Base-by-base conservation (phyloP, 441 rosid genomes). In the Capsella rubella region DNA sequence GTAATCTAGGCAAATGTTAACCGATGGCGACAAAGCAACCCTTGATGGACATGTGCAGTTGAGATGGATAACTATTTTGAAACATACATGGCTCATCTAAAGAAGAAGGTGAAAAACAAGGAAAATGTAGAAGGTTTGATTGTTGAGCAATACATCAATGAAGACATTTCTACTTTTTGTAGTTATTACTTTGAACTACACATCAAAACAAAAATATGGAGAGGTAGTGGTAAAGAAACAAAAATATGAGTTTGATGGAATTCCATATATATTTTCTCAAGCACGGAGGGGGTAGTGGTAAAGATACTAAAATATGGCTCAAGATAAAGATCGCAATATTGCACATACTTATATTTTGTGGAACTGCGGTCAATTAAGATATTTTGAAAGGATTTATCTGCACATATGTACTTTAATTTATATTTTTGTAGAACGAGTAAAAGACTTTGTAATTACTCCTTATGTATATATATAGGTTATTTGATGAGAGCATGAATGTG, bases 71-170 rank as follows among this genome's bases (percentile, higher is more conserved):
- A 65, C 34, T 34, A 8, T 34, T 65, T 65, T 1, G 58, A 65
- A 21, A 0, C 58, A 15, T 65, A 65, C n/a, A 64, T 47, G 18
- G 31, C 18, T 1, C 34, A 65, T 25, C 8, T 65, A 1, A 47
- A 64, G 12, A 47, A 49, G 13, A 64, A 64, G 2, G 25, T 64
- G 0, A 34, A 65, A 65, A 50, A 32, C 11, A 65, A 65, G 9
- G 35, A 25, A 21, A 18, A 51, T 21, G 69, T 65, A 21, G 35
- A 51, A 35, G 47, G 49, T 0, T 65, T 18, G 1, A 50, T 50
- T 7, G 70, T 65, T 32, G 70, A 65, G 13, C 59, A 65, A 11
- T 50, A 65, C 14, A 14, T 50, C 21, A 65, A 65, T 34, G 58
- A 65, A 35, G 34, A 50, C 34, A 50, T 49, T 18, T 65, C 32